Base-by-base conservation (phyloP, 2,329 filamentous ascomycete species). In the Juglanconis oblonga region DNA sequence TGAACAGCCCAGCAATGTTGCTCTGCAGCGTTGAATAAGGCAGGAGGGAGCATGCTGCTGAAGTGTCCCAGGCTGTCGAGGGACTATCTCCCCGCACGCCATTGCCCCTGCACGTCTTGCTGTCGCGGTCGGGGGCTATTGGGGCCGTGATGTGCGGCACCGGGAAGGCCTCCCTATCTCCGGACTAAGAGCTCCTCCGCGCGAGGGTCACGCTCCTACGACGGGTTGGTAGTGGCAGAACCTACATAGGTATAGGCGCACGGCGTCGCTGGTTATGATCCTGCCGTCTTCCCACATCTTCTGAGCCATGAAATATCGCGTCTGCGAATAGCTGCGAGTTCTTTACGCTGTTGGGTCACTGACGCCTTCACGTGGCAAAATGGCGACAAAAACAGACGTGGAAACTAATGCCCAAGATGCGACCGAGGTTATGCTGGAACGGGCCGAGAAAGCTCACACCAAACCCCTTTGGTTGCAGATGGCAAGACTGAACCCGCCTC, bases 391-490 rank as follows among this genome's bases (percentile, higher is more conserved):
- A 5, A 63, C 61, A 38, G 14, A 31, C 35, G 53, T 58, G 36
- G 51, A 58, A n/a, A 52, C 35, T 50, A 31, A 38, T 24, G 45
- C 40, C 40, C 31, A 52, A 49, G 61, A 63, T 47, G 58, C 57
- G 48, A 61, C 58, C 57, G 36, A 49, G 24, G 40, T 49, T 7
- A 55, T 63, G 32, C 51, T 63, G 24, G 32, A 58, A n/a, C 45
- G 50, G 10, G 61, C 61, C 9, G 61, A 56, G 29, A 35, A 55
- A 13, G 53, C 59, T 32, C 66, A 68, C 42, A 68, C 66, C 4
- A 67, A 64, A 51, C 78, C 78, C 0, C 67, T 81, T 3, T 81
- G 78, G 78, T 68, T 71, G 2, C 74, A 79, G 59, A 80, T 81
- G 76, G 64, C 66, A 9, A 68, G 67, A 33, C 68, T 79, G 32